Base-by-base conservation (phyloP, 352 stramenopile species). In the Globisporangium yorkense region DNA sequence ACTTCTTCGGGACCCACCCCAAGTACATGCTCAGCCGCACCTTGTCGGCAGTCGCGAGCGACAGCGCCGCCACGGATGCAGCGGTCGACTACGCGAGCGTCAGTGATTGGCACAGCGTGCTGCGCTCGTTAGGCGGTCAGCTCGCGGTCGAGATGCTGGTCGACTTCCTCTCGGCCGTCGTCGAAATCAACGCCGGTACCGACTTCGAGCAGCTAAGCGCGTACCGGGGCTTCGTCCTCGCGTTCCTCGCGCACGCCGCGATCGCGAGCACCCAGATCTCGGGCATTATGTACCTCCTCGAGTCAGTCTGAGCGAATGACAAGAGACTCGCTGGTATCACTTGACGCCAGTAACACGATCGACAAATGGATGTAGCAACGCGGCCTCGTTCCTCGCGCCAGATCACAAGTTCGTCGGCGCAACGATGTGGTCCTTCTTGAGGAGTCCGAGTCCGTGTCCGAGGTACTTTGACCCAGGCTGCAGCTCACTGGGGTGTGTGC, bases 361-460 rank as follows among this genome's bases (percentile, higher is more conserved):
- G 33, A 37, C 33, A 3, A 9, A 37, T 10, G 33, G 8, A 37
- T 43, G 37, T 16, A 43, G 9, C 37, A 43, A 43, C 33, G 8
- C 33, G 33, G 1, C 33, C 33, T 37, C 33, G 5, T 37, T 9
- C 33, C 8, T 10, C 8, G 2, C 33, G 31, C 41, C 24, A 29
- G 20, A 13, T 67, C 52, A 71, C 43, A 72, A 55, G 20, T 79
- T 72, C 29, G 69, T 77, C 12, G 65, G 59, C 8, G 62, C 59
- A 8, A 87, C 71, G 40, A 88, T 74, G 63, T 89, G 77, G 63
- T 90, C 65, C 51, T 76, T 86, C 68, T 90, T 90, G n/a, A 93
- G 67, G 51, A 91, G 57, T 9, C 83, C 84, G 8, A 93, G 72
- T 6, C 80, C 80, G 43, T 90, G 75, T 16, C 80, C 79, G 7